phyloP scores from a whole-genome alignment of 805 yeast genomes.

The Diddensiella caesifluorescens region DNA sequence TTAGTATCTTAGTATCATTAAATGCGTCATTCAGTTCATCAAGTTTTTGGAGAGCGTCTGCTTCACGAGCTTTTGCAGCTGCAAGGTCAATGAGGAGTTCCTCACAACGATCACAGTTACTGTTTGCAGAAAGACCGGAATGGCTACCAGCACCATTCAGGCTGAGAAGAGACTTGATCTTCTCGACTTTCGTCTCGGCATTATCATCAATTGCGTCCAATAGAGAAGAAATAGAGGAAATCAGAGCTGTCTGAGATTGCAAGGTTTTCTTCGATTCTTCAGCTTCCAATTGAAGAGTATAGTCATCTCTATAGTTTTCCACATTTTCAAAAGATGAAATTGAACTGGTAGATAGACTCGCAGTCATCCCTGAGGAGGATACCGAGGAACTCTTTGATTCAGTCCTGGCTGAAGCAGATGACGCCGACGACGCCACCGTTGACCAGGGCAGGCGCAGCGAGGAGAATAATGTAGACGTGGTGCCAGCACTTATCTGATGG shows the following conservation, averaged over 20 bases:
- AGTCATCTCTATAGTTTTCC: conserved; percentile 4
- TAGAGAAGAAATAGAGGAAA: background rate
- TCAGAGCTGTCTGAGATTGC: background rate
- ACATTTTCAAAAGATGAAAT: conserved; percentile 3
- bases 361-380: conserved; percentile 1
- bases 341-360: conserved; percentile 1
- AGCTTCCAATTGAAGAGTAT: background rate
- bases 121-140: no score
- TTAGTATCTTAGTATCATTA: background rate
- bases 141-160: no score
- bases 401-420: background rate
- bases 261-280: background rate
- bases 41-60: conserved; percentile 27
- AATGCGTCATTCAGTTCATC: conserved; percentile 25
- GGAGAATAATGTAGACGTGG: no score
- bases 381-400: conserved; percentile 3
- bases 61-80: conserved; percentile 27
- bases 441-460: conserved; percentile 5
- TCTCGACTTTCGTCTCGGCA: background rate
- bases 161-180: conserved; percentile 1
- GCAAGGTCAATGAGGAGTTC: conserved; percentile 28
- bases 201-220: no score
- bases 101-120: conserved; percentile 28
- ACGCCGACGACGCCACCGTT: background rate
- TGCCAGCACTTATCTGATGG: no score